phyloP scores from a whole-genome alignment of 83 land plant species.

The Picea engelmannii region DNA sequence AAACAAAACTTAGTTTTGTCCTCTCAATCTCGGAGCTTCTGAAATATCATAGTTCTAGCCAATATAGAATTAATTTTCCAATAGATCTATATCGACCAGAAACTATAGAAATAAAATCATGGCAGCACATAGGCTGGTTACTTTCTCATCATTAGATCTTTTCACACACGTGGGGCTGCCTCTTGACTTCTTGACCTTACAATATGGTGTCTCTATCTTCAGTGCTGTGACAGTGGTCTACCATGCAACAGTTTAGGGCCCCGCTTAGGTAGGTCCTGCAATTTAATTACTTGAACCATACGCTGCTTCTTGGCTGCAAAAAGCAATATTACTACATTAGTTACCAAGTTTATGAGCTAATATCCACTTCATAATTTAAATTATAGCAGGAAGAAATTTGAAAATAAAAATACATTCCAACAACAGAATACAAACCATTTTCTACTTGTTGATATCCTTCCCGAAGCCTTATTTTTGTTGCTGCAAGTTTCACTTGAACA shows the following conservation, averaged over 20 bases:
- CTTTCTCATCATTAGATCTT: background rate
- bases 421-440: no score
- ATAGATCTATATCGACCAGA: conserved; percentile 1
- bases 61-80: background rate
- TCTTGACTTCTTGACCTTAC: background rate
- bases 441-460: no score
- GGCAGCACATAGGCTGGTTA: background rate
- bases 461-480: background rate
- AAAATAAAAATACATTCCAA: background rate
- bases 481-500: no score
- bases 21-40: background rate
- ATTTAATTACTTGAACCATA: conserved; percentile 77
- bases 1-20: background rate
- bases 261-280: conserved; percentile 59
- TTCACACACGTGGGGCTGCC: background rate
- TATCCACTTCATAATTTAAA: background rate
- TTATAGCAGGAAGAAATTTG: background rate
- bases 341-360: background rate
- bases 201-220: conserved; percentile 24
- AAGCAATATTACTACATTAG: background rate
- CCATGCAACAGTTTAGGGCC: conserved; percentile 24
- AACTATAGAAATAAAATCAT: background rate
- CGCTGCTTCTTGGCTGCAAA: conserved; percentile 74
- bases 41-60: background rate
- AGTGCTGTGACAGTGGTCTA: conserved; percentile 23